These are phyloP conservation scores for Phytopythium aichiense DNA, from an alignment of 352 stramenopile species.

Conservation along the genomic window DNA sequence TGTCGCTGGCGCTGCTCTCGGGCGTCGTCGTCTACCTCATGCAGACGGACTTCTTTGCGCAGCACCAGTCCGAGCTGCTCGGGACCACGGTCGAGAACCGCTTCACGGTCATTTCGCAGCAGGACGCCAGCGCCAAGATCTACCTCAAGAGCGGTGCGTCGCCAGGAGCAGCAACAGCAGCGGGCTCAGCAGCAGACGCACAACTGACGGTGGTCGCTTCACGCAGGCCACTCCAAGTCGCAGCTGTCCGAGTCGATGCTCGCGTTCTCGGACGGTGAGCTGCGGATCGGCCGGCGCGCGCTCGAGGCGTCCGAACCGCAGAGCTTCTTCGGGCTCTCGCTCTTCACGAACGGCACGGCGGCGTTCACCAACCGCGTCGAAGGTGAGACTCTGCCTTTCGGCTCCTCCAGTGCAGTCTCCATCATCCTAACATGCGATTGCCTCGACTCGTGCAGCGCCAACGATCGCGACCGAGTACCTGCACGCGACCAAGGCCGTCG, in stretches of 20 bases:
- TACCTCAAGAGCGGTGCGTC: constrained; percentile 70
- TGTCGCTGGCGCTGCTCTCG: constrained; percentile 66
- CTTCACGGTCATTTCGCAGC: constrained; percentile 72
- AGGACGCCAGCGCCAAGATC: constrained; percentile 60
- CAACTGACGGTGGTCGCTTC: background rate
- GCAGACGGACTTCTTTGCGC: constrained; percentile 80
- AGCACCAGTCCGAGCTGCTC: constrained; percentile 77
- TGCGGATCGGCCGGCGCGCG: constrained; percentile 56
- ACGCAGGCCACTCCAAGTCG: constrained; percentile 64
- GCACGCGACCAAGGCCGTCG: constrained; percentile 48
- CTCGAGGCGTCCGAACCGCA: constrained; percentile 44
- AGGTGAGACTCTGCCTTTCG: constrained; percentile 20
- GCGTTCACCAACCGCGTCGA: constrained; percentile 62
- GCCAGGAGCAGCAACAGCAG: background rate
- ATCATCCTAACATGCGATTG: background rate
- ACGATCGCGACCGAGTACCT: constrained; percentile 65
- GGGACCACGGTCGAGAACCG: constrained; percentile 77
- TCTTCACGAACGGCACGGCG: constrained; percentile 64
- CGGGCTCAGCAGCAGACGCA: background rate
- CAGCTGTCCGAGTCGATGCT: constrained; percentile 69
- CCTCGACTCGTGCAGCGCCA: constrained; percentile 26
- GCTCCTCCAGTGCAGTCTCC: background rate
- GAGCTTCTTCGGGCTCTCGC: constrained; percentile 63
- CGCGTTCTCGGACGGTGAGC: constrained; percentile 52
- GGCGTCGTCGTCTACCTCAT: constrained; percentile 63